Evolutionary conservation across 371 early-diverging fungal species (phyloP).

Genomic region (Capniomyces stellatus): DNA sequence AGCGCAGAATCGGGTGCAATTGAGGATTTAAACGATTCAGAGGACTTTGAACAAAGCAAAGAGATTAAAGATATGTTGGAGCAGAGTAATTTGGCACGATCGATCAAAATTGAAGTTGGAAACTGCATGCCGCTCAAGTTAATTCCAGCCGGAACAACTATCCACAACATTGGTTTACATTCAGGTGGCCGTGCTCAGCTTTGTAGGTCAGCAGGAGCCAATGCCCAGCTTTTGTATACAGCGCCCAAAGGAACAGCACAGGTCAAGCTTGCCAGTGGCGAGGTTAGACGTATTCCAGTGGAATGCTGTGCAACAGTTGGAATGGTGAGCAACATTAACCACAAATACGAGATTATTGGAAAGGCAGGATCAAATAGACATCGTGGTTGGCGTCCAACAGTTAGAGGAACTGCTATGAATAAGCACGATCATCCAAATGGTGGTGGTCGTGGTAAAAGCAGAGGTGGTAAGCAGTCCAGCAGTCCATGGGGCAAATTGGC

Average conservation of each 20-base stretch:
- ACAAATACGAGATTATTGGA: conserved; percentile 74
- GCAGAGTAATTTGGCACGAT: conserved; percentile 34
- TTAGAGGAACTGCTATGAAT: conserved; percentile 89
- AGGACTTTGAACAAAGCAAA: not conserved
- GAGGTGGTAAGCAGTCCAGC: conserved; percentile 41
- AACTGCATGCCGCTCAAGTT: conserved; percentile 79
- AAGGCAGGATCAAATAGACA: conserved; percentile 80
- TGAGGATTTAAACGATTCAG: conserved; percentile 2
- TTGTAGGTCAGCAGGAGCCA: conserved; percentile 78
- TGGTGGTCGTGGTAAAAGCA: conserved; percentile 65
- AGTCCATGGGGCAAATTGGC: conserved; percentile 91
- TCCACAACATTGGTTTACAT: conserved; percentile 74
- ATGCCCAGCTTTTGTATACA: conserved; percentile 70
- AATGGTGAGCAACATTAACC: conserved; percentile 77
- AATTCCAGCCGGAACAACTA: conserved; percentile 81
- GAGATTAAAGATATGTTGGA: conserved; percentile 22
- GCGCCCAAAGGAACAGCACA: conserved; percentile 66
- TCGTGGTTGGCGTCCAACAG: conserved; percentile 81
- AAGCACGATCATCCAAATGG: conserved; percentile 98
- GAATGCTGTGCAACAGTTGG: conserved; percentile 87
- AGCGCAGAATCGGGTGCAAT: conserved; percentile 1
- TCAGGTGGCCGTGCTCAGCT: conserved; percentile 67
- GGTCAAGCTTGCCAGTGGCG: conserved; percentile 70
- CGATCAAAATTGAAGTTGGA: conserved; percentile 57
- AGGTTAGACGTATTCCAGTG: conserved; percentile 74